Percentiles rank a stretch among this genome's conserved stretches.
phyloP scores from a whole-genome alignment of 805 yeast species.

The Teunomyces cretensis region DNA sequence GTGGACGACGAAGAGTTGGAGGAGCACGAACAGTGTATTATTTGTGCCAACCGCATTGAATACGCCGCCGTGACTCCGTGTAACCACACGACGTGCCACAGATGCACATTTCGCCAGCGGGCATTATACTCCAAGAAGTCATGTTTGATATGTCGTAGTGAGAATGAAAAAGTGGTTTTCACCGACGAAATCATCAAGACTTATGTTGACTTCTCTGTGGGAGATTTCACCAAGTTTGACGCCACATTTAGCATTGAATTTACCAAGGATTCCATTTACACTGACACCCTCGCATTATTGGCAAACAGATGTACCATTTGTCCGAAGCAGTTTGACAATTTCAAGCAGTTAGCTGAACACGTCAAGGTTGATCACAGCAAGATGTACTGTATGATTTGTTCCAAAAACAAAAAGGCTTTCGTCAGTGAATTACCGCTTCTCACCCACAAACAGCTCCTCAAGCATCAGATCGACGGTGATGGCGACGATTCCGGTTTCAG shows the following conservation, averaged over 20 bases:
- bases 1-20: slow-evolving; percentile 23
- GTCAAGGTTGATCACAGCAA: slow-evolving; percentile 61
- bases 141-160: slow-evolving; percentile 85
- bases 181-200: slow-evolving; percentile 43
- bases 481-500: slow-evolving; percentile 57
- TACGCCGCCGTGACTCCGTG: slow-evolving; percentile 77
- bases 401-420: slow-evolving; percentile 73
- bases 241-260: slow-evolving; percentile 57
- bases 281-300: slow-evolving; percentile 51
- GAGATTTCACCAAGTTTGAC: slow-evolving; percentile 33
- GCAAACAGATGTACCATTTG: slow-evolving; percentile 58
- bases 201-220: slow-evolving; percentile 36
- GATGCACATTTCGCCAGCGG: slow-evolving; percentile 79
- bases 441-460: slow-evolving; percentile 58
- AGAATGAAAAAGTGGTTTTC: slow-evolving; percentile 56
- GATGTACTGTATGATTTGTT: slow-evolving; percentile 73
- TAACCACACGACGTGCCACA: slow-evolving; percentile 79
- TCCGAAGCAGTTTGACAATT: slow-evolving; percentile 41
- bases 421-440: slow-evolving; percentile 66
- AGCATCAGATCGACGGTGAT: slow-evolving; percentile 76
- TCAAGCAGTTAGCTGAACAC: slow-evolving; percentile 65
- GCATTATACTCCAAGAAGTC: slow-evolving; percentile 70
- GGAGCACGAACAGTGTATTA: slow-evolving; percentile 59
- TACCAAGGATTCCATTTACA: slow-evolving; percentile 50
- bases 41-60: slow-evolving; percentile 75